Percentiles rank a stretch among this genome's conserved stretches.
phyloP scores from a whole-genome alignment of 192 early-diverging fungal genomes.

The Polychytrium aggregatum region DNA sequence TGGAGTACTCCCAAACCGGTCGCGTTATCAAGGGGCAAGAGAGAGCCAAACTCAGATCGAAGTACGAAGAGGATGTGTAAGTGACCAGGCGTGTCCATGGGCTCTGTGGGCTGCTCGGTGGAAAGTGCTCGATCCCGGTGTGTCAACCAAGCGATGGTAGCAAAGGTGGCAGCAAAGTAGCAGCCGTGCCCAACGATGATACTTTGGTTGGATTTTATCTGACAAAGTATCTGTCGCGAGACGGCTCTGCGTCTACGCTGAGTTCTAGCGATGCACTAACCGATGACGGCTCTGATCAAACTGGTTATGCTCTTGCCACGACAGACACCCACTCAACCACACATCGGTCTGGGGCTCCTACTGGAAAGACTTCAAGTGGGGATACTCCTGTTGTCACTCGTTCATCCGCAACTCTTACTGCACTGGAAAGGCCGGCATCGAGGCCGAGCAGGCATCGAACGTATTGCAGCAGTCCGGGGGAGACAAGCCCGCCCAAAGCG shows the following conservation, averaged over 20 bases:
- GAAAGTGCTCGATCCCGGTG: no score
- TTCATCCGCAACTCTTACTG: slow-evolving; percentile 79
- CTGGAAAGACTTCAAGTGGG: slow-evolving; percentile 93
- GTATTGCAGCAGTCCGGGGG: slow-evolving; percentile 13
- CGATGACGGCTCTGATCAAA: no score
- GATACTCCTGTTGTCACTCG: slow-evolving; percentile 87
- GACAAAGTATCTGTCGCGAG: no score
- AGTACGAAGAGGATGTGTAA: slow-evolving; percentile 85
- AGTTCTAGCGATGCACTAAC: no score
- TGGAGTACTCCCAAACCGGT: slow-evolving; percentile 92
- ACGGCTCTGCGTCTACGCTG: no score
- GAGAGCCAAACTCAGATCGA: slow-evolving; percentile 61
- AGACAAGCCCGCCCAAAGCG: neutral
- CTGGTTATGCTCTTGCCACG: no score
- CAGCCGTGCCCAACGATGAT: neutral
- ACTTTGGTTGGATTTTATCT: no score
- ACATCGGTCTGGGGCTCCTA: slow-evolving; percentile 86
- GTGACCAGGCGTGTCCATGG: no score
- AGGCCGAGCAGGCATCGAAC: slow-evolving; percentile 41
- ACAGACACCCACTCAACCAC: slow-evolving; percentile 71
- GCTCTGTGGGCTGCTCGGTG: no score
- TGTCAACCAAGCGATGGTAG: no score
- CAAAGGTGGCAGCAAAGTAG: slow-evolving; percentile 1
- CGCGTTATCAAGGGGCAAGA: slow-evolving; percentile 77
- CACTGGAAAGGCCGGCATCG: slow-evolving; percentile 67